Evolutionary conservation across 2,329 filamentous ascomycete species (phyloP), one percentile per base, ranked within the genome.

Genomic region (Sporothrix sp.): DNA sequence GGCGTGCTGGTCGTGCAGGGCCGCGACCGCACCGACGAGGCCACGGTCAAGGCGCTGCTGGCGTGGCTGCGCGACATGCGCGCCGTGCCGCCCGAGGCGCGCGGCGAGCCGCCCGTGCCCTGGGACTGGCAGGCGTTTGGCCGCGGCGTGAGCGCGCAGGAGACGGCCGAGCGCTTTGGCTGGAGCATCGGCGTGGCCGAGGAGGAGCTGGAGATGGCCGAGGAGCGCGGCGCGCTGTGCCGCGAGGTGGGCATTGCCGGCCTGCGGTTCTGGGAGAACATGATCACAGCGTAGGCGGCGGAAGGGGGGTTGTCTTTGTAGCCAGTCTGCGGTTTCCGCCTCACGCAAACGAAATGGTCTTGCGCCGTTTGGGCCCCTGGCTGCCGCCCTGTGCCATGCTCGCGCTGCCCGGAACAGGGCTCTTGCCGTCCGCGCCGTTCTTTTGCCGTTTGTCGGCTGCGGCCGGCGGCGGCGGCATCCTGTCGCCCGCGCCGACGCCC

Each of bases 151-250:
- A 96, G 89, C 13, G 88, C 89, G 2, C 87, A 93, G 62, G 90
- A 97, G 62, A 80, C 82, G 0, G 93, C 93, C 0, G 87, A 94
- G 65, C 75, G 81, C 45, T 98, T 98, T 66, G 87, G 90, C 6
- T 98, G 93, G 93, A 97, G 93, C 63, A 84, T 98, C 7, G 93
- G 93, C 8, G 91, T 98, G 20, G 93, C 93, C 1, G 86, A 85
- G 53, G 93, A 97, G 65, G 93, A 98, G 68, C 73, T 98, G 11
- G 87, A 96, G 63, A 96, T 98, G 91, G 90, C 90, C 0, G 93
- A 98, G 66, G 91, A 97, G 64, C 81, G 78, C 51, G 93, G 93
- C 0, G 80, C 82, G 3, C 65, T 98, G 18, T 97, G 91, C 64
- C 82, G 93, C 43, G 93, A 98, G 64, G 90, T 95, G 60, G 84